Evolutionary conservation across 192 early-diverging fungal species (phyloP), one percentile per base, ranked within the genome.

Genomic region (Backusella tuberculispora): DNA sequence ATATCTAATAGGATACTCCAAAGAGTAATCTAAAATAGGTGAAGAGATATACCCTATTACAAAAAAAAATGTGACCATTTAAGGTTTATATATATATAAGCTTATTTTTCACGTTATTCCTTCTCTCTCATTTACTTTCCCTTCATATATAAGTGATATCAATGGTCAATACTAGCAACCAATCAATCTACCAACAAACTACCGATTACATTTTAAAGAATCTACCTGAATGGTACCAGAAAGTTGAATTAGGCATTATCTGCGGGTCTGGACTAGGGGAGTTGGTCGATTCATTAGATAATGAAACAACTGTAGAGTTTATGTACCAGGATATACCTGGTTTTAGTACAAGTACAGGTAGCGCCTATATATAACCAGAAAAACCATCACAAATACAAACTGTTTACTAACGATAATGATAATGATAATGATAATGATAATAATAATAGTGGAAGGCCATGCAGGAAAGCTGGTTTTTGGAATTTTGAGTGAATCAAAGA

Each of bases 221-320:
- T 12, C 40, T 83, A n/a, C 77, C 81, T 12, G 53, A 74, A 9
- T 37, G 64, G 8, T 83, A 77, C 44, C 65, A 86, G 42, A 63
- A 78, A 19, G 87, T 92, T 17, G 82, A 87, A 69, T 80, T 98
- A 56, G 95, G 88, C 12, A 88, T 98, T 42, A 85, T 96, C 64
- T 95, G 94, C 80, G 96, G 96, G 19, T 88, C 88, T 37, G 95
- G 95, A 3, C 85, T 98, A 37, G 92, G 92, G 56, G 92, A 92
- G 5, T 81, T 95, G 12, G 93, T 90, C 26, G 87, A 92, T 60
- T 85, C 85, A 56, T 85, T 95, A 44, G 84, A 90, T 44, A 29
- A 43, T 75, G 83, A 73, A 48, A 83, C 81, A 46, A 81, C 83
- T 5, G 72, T 91, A 42, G 89, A 89, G 74, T 89, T 98, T 63